A percentile compares a stretch with the other conserved stretches of the same genome.
phyloP scores from a whole-genome alignment of 352 stramenopile genomes.

The Globisporangium canariense region DNA sequence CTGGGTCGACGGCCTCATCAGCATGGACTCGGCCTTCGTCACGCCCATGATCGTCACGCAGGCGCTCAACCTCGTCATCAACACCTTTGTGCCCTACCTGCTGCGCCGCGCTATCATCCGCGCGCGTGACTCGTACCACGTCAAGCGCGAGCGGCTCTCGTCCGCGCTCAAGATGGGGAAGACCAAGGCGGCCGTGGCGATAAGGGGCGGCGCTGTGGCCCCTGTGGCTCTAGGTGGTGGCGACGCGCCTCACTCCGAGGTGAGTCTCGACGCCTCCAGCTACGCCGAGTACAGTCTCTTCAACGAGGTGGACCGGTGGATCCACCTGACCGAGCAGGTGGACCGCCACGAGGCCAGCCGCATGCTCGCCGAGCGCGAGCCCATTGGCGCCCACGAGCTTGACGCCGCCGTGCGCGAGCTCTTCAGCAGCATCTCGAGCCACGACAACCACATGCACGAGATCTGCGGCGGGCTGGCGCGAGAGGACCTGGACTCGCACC shows the following conservation, averaged over 20 bases:
- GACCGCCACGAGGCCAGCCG: constrained; percentile 29
- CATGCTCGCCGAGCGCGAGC: constrained; percentile 37
- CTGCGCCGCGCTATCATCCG: constrained; percentile 42
- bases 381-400: constrained; percentile 32
- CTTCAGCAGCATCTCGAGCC: constrained; percentile 37
- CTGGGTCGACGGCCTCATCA: constrained; percentile 55
- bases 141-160: constrained; percentile 45
- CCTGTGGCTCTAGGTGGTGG: not conserved
- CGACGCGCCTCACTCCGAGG: constrained; percentile 3
- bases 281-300: constrained; percentile 20
- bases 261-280: constrained; percentile 14
- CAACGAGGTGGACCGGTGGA: constrained; percentile 25
- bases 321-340: constrained; percentile 27
- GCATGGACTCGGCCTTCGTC: constrained; percentile 62
- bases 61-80: constrained; percentile 63
- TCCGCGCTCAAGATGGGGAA: constrained; percentile 24
- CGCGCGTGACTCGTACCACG: constrained; percentile 49
- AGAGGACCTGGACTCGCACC: constrained; percentile 43
- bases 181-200: not conserved
- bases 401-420: constrained; percentile 33
- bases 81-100: constrained; percentile 59
- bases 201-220: not conserved
- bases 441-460: constrained; percentile 49
- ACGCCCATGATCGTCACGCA: constrained; percentile 71
- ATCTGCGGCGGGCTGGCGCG: constrained; percentile 37